Conservation (phyloP, 345 rosid species). For the Orychophragmus violaceus region DNA sequence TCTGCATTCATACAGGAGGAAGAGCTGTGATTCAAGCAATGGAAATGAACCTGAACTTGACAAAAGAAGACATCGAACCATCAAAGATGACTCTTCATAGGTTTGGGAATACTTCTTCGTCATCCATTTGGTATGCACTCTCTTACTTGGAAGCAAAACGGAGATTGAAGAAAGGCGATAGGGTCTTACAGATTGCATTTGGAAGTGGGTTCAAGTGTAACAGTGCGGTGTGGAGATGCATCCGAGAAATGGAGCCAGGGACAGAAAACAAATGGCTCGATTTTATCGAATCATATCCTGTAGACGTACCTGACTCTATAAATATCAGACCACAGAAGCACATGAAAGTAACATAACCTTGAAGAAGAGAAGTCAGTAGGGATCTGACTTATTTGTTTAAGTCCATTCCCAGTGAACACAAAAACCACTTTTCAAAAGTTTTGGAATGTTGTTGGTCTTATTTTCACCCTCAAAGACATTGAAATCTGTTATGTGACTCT, state of each 20-base stretch:
- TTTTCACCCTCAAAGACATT: constrained; percentile 1
- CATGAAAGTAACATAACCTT: neutral
- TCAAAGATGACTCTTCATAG: constrained; percentile 56
- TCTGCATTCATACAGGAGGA: constrained; percentile 62
- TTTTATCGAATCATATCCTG: constrained; percentile 36
- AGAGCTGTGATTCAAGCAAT: constrained; percentile 50
- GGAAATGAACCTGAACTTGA: constrained; percentile 41
- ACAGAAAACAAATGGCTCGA: constrained; percentile 45
- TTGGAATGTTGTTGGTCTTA: constrained; percentile 6
- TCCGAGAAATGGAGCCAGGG: constrained; percentile 20
- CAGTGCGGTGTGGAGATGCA: constrained; percentile 55
- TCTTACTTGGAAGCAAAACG: constrained; percentile 44
- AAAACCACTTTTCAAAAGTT: constrained; percentile 11
- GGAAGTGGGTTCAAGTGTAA: constrained; percentile 60
- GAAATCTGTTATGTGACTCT: neutral
- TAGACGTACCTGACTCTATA: constrained; percentile 19
- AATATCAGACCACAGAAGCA: constrained; percentile 6
- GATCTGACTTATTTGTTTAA: constrained; percentile 1
- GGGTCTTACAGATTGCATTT: constrained; percentile 60
- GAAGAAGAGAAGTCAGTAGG: constrained; percentile 9
- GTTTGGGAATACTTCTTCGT: constrained; percentile 59
- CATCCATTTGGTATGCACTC: constrained; percentile 55
- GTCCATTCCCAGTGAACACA: neutral
- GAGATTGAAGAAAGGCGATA: constrained; percentile 42
- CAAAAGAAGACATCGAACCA: constrained; percentile 45